Base-by-base conservation (phyloP, 140 eudicot genomes). In the Anethum foeniculum region DNA sequence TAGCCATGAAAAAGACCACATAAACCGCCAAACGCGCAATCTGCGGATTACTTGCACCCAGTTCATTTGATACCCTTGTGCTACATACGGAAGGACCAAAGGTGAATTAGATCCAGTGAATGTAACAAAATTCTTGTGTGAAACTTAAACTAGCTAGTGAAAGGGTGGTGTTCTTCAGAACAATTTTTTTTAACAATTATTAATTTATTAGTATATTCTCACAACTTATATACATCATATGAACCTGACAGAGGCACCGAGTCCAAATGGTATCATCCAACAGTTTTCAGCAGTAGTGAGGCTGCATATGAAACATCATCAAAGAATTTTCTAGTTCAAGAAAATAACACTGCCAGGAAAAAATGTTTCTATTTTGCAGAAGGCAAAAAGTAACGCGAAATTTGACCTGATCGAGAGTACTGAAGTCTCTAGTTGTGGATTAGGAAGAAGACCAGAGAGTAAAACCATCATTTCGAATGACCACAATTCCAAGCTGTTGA, bases 1-100 rank as follows among this genome's bases (percentile, higher is more conserved):
- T 28, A 0, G 91, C 91, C 77, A 85, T 73, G 12, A 84, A 83
- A 38, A 92, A 56, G 64, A 90, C 96, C 65, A 91, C 90, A 6
- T 25, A 62, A 28, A 93, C 88, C 0, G 98, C 91, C 34, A 90
- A 64, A 2, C 86, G 84, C 15, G 98, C 97, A 32, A 85, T 85
- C 60, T 64, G 83, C 44, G 97, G 96, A 82, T 79, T 88, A n/a
- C 92, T 92, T n/a, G 97, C 96, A 48, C 98, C 98, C 79, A 93
- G 79, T 84, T 93, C 98, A 25, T 93, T 93, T 78, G 98, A 91
- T 44, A 93, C 93, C 71, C 98, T 83, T 15, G 93, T 90, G 79
- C 98, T 93, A 41, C 30, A n/a, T 58, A 58, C 3, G 14, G 27
- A 58, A 58, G 68, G 68, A 58, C 68, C 68, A 58, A n/a, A 9